Evolutionary conservation across 805 yeast species (phyloP).

Genomic region (Kodamaea neixiangensis): DNA sequence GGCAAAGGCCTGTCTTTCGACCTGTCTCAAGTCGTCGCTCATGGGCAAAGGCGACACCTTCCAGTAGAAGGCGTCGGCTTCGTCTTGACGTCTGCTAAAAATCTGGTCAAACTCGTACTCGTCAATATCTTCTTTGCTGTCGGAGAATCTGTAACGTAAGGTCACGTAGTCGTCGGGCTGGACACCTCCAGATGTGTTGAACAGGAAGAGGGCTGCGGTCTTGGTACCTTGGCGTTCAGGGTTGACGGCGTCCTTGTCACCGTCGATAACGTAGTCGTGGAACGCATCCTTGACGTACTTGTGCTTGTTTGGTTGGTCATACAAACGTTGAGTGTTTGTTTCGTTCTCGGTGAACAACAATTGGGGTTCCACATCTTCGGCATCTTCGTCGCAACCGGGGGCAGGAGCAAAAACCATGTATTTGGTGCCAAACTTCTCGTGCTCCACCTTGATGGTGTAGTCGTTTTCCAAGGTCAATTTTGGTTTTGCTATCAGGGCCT

Average conservation of each 20-base stretch:
- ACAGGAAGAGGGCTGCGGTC: slow-evolving; percentile 79
- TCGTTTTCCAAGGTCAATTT: slow-evolving; percentile 41
- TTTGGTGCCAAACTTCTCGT: slow-evolving; percentile 67
- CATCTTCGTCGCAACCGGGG: slow-evolving; percentile 59
- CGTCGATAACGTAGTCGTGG: slow-evolving; percentile 77
- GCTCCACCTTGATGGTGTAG: slow-evolving; percentile 59
- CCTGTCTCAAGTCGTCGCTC: slow-evolving; percentile 72
- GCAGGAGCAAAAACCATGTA: slow-evolving; percentile 75
- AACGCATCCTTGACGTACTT: slow-evolving; percentile 84
- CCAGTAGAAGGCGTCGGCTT: slow-evolving; percentile 93
- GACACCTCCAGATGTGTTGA: slow-evolving; percentile 74
- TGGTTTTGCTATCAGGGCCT: slow-evolving; percentile 50
- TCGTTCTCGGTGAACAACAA: slow-evolving; percentile 88
- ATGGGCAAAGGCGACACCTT: slow-evolving; percentile 83
- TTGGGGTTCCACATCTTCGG: slow-evolving; percentile 71
- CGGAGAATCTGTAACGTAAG: slow-evolving; percentile 71
- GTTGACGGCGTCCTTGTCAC: slow-evolving; percentile 60
- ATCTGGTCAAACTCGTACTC: slow-evolving; percentile 72
- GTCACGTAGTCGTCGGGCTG: slow-evolving; percentile 89
- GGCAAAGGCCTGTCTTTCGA: slow-evolving; percentile 93
- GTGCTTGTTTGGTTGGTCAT: slow-evolving; percentile 59
- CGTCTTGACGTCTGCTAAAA: slow-evolving; percentile 72
- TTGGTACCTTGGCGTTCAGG: slow-evolving; percentile 78
- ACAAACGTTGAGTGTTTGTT: slow-evolving; percentile 71
- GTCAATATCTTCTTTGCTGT: slow-evolving; percentile 50